These are phyloP conservation scores for Santalum album DNA, from an alignment of 164 flowering plant genomes.

Conservation along the genomic window DNA sequence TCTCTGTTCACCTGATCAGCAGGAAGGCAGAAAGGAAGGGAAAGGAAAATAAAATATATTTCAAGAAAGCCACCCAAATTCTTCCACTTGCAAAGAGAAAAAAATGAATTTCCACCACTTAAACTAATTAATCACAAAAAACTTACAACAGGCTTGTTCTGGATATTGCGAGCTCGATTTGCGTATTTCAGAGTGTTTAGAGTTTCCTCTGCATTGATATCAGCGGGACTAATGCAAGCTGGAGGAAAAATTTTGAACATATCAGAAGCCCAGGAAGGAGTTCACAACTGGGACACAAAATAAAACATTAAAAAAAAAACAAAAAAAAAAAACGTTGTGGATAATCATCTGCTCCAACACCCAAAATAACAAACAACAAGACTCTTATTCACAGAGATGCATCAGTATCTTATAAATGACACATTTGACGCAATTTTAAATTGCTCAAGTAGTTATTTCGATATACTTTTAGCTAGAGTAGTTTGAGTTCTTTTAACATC, in stretches of 20 bases:
- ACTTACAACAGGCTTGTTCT: slow-evolving; percentile 95
- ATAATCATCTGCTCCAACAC: neutral
- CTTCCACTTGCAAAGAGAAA: neutral
- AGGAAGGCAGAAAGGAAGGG: slow-evolving; percentile 6
- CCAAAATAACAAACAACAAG: no score
- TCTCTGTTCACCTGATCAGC: slow-evolving; percentile 78
- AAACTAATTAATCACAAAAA: neutral
- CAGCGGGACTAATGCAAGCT: slow-evolving; percentile 99
- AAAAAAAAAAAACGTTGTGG: neutral
- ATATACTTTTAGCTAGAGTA: no score
- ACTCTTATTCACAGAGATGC: no score
- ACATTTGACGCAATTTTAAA: no score
- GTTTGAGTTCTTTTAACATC: no score
- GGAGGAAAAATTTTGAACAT: slow-evolving; percentile 11
- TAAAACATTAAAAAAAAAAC: neutral
- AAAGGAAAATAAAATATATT: no score
- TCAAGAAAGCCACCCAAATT: no score
- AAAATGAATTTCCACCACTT: neutral
- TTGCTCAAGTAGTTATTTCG: no score
- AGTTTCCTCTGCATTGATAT: slow-evolving; percentile 97
- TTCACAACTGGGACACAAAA: neutral
- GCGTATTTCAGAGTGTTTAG: slow-evolving; percentile 98
- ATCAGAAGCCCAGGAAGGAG: neutral
- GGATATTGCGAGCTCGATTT: slow-evolving; percentile 97
- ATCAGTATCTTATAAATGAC: no score